Evolutionary conservation across 371 early-diverging fungal species (phyloP).

Genomic region (Haplosporangium sp.): DNA sequence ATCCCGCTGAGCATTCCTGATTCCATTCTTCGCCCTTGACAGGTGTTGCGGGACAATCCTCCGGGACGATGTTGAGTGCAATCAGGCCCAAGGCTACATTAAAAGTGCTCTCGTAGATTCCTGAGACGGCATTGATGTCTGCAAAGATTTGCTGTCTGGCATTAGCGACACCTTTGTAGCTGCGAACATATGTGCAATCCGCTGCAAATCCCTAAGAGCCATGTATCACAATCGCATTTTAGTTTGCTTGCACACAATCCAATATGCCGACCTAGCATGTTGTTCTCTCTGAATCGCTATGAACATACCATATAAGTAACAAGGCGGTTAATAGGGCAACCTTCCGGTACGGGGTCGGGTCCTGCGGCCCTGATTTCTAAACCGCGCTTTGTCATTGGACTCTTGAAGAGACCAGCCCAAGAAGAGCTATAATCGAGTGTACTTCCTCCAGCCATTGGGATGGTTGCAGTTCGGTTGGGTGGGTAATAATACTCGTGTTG

Average conservation of each 20-base stretch:
- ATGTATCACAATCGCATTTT: slow-evolving; percentile 43
- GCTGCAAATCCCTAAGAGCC: slow-evolving; percentile 72
- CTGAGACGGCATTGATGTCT: slow-evolving; percentile 82
- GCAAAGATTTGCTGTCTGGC: slow-evolving; percentile 79
- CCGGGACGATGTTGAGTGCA: slow-evolving; percentile 76
- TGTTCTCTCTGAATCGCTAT: background rate
- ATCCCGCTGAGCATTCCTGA: slow-evolving; percentile 75
- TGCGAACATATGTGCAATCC: slow-evolving; percentile 79
- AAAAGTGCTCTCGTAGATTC: slow-evolving; percentile 91
- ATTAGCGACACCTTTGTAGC: slow-evolving; percentile 64
- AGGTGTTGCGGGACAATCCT: slow-evolving; percentile 65
- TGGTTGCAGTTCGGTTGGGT: slow-evolving; percentile 30
- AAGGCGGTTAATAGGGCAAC: slow-evolving; percentile 44
- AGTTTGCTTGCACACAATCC: slow-evolving; percentile 12
- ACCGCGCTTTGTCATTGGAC: background rate
- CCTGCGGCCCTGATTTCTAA: slow-evolving; percentile 34
- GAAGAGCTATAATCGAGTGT: slow-evolving; percentile 22
- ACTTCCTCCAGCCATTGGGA: slow-evolving; percentile 9
- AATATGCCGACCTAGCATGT: background rate
- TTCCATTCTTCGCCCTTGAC: slow-evolving; percentile 77
- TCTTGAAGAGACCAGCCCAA: slow-evolving; percentile 17
- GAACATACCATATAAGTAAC: slow-evolving; percentile 41
- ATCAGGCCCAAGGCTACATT: slow-evolving; percentile 90
- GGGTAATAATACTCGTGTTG: slow-evolving; percentile 42
- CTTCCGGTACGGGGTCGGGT: slow-evolving; percentile 50